Conservation (phyloP, 345 rosid genomes). For the Citrus mangshanensis region DNA sequence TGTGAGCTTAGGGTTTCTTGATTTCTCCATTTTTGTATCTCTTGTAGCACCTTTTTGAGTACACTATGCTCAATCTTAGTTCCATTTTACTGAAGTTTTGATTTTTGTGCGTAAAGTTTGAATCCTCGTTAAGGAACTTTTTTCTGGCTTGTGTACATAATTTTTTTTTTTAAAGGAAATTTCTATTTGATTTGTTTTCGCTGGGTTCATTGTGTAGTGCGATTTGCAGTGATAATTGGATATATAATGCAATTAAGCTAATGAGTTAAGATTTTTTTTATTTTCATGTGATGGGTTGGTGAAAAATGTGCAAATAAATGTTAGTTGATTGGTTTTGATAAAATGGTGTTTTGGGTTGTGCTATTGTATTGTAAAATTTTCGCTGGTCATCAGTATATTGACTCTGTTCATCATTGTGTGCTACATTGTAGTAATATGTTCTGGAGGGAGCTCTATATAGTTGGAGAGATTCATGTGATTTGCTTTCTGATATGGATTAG, state of each 20-base stretch:
- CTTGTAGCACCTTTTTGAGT: neutral
- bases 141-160: neutral
- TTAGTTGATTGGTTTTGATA: conserved; percentile 3
- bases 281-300: neutral
- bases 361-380: neutral
- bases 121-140: neutral
- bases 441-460: neutral
- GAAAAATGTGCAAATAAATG: neutral
- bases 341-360: neutral
- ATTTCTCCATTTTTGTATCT: neutral
- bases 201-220: neutral
- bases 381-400: neutral
- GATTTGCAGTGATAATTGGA: neutral
- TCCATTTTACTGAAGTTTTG: neutral
- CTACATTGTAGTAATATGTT: conserved; percentile 2
- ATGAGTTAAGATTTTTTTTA: conserved; percentile 3
- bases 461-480: neutral
- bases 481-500: neutral
- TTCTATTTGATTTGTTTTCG: neutral
- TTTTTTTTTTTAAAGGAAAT: neutral
- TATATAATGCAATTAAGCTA: neutral
- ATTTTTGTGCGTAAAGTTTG: neutral
- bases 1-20: conserved; percentile 22
- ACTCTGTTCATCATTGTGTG: neutral
- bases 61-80: neutral